Base-by-base conservation (phyloP, 164 flowering plant genomes). In the Sedum album region DNA sequence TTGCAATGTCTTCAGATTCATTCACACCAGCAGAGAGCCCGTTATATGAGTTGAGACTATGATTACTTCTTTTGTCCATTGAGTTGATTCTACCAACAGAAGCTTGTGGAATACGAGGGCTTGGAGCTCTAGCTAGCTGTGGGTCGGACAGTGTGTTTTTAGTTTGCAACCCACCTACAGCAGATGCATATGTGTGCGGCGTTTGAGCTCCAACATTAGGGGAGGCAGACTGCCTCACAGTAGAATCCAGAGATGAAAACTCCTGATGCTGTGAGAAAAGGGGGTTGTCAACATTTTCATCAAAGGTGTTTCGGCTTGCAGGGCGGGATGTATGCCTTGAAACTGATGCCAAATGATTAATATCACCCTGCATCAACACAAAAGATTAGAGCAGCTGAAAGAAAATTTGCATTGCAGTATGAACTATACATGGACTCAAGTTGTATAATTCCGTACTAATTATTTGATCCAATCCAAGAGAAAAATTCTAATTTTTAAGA, bases 71-170 rank as follows among this genome's bases (percentile, higher is more conserved):
- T 76, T 80, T 88, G 64, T 88, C 90, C 60, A 73, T 68, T 14
- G 84, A 67, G 73, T 73, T 74, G 68, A 71, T 51, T 73, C 86
- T 83, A n/a, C 84, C 91, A 36, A 76, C 87, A 39, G 90, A 93
- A 67, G 79, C 85, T 30, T 86, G 76, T 35, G 93, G 89, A 78
- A 89, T 83, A 66, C 88, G 82, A 64, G 94, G 92, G 79, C 89
- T 91, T 67, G 90, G 86, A 74, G 84, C 82, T 70, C 88, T 82
- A 51, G 84, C 85, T 28, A 78, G 82, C 68, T 84, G 94, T 67
- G 91, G 88, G 62, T 91, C 97, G 61, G 93, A 93, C 13, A 94
- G 85, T 48, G 80, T 75, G 78, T 87, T 91, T 78, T 94, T 81
- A n/a, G 96, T 83, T 76, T 84, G 78, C 42, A 96, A 85, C 26